A percentile compares a stretch with the other conserved stretches of the same genome.
phyloP scores from a whole-genome alignment of 1,284 basidiomycete genomes.

The Marasmius oreades region DNA sequence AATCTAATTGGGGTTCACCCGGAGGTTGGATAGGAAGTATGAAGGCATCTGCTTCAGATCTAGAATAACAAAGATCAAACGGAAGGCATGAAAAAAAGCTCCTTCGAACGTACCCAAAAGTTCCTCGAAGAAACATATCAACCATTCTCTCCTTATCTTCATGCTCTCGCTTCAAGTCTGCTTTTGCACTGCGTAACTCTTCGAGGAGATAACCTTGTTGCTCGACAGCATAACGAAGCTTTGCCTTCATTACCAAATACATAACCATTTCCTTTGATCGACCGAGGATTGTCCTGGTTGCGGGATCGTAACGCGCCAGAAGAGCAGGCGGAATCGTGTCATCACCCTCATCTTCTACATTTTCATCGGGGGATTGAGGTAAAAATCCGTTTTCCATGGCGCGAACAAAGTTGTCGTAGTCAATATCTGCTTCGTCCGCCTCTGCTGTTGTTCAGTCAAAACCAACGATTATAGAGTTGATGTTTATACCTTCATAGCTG shows the following conservation, averaged over 20 bases:
- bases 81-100: neutral
- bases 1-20: neutral
- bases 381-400: neutral
- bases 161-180: slow-evolving; percentile 48
- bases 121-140: slow-evolving; percentile 43
- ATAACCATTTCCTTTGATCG: slow-evolving; percentile 58
- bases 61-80: neutral
- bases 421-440: slow-evolving; percentile 12
- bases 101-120: slow-evolving; percentile 47
- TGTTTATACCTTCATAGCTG: slow-evolving; percentile 4
- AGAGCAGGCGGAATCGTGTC: slow-evolving; percentile 53
- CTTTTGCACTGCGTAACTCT: slow-evolving; percentile 53
- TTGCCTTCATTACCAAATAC: slow-evolving; percentile 79
- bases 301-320: slow-evolving; percentile 41
- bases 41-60: slow-evolving; percentile 9
- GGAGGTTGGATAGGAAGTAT: slow-evolving; percentile 7
- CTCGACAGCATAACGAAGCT: slow-evolving; percentile 57
- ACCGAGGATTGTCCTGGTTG: slow-evolving; percentile 56
- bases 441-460: neutral
- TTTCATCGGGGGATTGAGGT: neutral
- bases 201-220: slow-evolving; percentile 60
- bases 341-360: slow-evolving; percentile 27
- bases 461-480: neutral
- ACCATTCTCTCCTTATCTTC: slow-evolving; percentile 56
- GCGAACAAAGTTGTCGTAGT: slow-evolving; percentile 12